A percentile compares a stretch with the other conserved stretches of the same genome.
These are phyloP conservation scores for Dendryphion nanum DNA, from an alignment of 2,329 filamentous ascomycete genomes.

Conservation along the genomic window DNA sequence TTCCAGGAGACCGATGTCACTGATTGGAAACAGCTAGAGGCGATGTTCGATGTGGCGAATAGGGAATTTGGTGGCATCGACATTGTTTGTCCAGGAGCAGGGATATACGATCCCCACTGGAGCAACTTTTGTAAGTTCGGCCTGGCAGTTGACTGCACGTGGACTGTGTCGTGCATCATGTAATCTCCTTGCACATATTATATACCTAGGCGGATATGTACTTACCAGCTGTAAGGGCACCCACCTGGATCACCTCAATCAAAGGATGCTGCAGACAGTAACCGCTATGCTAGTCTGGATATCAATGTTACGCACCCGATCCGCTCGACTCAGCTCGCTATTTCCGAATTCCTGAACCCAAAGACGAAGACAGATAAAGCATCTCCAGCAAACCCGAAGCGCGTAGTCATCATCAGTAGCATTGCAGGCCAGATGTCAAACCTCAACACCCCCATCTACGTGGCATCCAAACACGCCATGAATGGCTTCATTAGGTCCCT, in stretches of 20 bases:
- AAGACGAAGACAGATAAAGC: slow-evolving; percentile 21
- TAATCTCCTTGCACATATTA: too few relatives aligned
- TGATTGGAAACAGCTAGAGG: slow-evolving; percentile 32
- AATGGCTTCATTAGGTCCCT: slow-evolving; percentile 52
- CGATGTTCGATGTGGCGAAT: slow-evolving; percentile 30
- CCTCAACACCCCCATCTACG: slow-evolving; percentile 44
- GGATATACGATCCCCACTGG: slow-evolving; percentile 49
- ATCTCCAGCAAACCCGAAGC: slow-evolving; percentile 42
- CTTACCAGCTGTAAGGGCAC: too few relatives aligned
- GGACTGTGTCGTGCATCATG: too few relatives aligned
- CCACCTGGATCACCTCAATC: slow-evolving; percentile 40
- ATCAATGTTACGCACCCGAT: slow-evolving; percentile 51
- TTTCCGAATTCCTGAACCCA: slow-evolving; percentile 45
- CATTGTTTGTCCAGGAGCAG: slow-evolving; percentile 50
- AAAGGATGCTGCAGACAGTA: slow-evolving; percentile 30
- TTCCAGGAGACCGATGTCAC: slow-evolving; percentile 47
- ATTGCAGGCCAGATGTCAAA: slow-evolving; percentile 45
- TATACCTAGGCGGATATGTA: too few relatives aligned
- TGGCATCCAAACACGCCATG: slow-evolving; percentile 47
- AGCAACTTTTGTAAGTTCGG: not conserved
- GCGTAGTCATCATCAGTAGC: slow-evolving; percentile 45
- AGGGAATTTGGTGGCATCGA: slow-evolving; percentile 39
- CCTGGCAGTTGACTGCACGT: too few relatives aligned
- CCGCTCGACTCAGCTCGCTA: slow-evolving; percentile 47
- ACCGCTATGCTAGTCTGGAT: slow-evolving; percentile 39